A percentile compares a stretch with the other conserved stretches of the same genome.
Evolutionary conservation across 1,139 yeast genomes (phyloP).

Genomic region (Chernovozyma aurita): DNA sequence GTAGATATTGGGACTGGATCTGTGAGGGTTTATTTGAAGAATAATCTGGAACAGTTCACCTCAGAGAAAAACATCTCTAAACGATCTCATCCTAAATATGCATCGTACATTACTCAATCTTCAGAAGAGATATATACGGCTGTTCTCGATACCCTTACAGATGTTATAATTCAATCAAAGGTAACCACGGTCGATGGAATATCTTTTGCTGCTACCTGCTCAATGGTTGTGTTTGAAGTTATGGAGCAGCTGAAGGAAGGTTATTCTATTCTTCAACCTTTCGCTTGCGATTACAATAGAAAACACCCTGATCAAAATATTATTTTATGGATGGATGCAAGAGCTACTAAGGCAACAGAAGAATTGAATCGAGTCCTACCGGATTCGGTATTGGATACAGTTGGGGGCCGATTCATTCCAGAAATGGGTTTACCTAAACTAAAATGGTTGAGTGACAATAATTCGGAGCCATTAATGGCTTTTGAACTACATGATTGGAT

Average conservation of each 20-base stretch:
- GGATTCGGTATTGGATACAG: constrained; percentile 12
- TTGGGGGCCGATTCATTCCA: constrained; percentile 48
- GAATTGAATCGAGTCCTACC: constrained; percentile 23
- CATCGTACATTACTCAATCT: constrained; percentile 35
- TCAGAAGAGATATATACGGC: constrained; percentile 30
- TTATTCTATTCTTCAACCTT: constrained; percentile 21
- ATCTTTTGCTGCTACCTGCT: constrained; percentile 48
- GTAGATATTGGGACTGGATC: constrained; percentile 55
- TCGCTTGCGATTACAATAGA: constrained; percentile 15
- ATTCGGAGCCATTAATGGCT: constrained; percentile 24
- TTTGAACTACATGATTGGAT: constrained; percentile 54
- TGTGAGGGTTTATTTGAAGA: constrained; percentile 32
- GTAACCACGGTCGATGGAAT: constrained; percentile 12
- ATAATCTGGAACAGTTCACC: constrained; percentile 11
- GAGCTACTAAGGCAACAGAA: constrained; percentile 30
- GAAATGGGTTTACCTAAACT: constrained; percentile 58
- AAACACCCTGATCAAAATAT: constrained; percentile 30
- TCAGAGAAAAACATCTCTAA: constrained; percentile 17
- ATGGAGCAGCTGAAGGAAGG: constrained; percentile 12
- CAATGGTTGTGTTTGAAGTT: constrained; percentile 38
- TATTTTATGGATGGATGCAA: constrained; percentile 59
- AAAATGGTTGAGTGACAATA: constrained; percentile 28
- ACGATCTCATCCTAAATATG: constrained; percentile 13
- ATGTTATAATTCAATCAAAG: constrained; percentile 15
- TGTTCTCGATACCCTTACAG: constrained; percentile 10